A percentile compares a stretch with the other conserved stretches of the same genome.
phyloP scores from a whole-genome alignment of 768 basidiomycete genomes.

The Mycena rosella region DNA sequence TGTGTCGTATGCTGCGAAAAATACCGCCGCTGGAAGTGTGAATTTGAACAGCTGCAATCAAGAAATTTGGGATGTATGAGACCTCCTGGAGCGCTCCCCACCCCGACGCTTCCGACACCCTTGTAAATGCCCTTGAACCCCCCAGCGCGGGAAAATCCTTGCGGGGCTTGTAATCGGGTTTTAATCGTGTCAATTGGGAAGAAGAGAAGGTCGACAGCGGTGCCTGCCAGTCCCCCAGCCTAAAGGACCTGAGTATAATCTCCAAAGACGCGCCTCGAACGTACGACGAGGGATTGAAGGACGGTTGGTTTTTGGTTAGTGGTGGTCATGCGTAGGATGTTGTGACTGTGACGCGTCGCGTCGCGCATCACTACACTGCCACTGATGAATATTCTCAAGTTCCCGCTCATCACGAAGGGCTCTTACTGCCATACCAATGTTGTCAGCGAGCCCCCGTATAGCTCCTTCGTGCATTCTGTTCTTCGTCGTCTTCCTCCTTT shows the following conservation, averaged over 20 bases:
- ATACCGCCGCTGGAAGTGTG: constrained; percentile 78
- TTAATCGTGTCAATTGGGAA: constrained; percentile 32
- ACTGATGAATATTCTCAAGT: too few relatives aligned
- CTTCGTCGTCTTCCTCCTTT: too few relatives aligned
- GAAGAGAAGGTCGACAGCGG: constrained; percentile 29
- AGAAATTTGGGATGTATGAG: neutral
- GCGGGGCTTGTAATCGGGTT: constrained; percentile 28
- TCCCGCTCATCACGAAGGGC: too few relatives aligned
- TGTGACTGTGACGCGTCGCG: too few relatives aligned
- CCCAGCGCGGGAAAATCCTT: constrained; percentile 24
- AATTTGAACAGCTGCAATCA: neutral
- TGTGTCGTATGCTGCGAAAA: constrained; percentile 95
- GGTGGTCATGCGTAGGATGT: constrained; percentile 17
- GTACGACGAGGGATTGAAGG: constrained; percentile 55
- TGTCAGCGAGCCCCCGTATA: too few relatives aligned
- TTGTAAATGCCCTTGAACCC: constrained; percentile 31
- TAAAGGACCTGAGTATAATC: constrained; percentile 40
- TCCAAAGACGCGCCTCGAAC: constrained; percentile 8
- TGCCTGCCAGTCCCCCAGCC: constrained; percentile 63
- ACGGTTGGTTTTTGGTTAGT: constrained; percentile 49
- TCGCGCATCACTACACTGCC: too few relatives aligned
- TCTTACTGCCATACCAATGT: too few relatives aligned
- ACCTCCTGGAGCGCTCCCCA: constrained; percentile 30
- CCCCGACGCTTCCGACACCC: constrained; percentile 27
- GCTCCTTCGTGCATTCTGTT: too few relatives aligned